These are phyloP conservation scores for Globisporangium cylindrosporum DNA, from an alignment of 352 stramenopile species.

Conservation along the genomic window DNA sequence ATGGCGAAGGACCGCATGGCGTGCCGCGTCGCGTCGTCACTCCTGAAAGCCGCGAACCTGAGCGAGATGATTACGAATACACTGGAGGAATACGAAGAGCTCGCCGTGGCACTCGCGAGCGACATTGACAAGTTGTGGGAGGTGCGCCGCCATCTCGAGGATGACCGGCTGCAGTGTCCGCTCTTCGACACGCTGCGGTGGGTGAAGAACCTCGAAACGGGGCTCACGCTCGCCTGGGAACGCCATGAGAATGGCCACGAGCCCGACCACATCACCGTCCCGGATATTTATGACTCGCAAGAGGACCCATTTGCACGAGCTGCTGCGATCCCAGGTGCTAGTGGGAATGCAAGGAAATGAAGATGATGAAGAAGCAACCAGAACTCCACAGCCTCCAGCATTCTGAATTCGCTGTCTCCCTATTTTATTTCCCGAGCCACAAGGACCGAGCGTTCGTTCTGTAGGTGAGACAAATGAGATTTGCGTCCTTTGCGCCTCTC, in stretches of 20 bases:
- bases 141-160: constrained; percentile 67
- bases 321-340: neutral
- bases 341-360: neutral
- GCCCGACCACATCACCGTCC: constrained; percentile 79
- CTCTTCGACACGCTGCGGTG: constrained; percentile 83
- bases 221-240: constrained; percentile 67
- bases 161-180: constrained; percentile 56
- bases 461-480: neutral
- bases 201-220: constrained; percentile 85
- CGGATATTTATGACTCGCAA: constrained; percentile 62
- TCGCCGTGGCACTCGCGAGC: constrained; percentile 85
- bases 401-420: neutral
- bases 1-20: constrained; percentile 90
- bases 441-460: neutral
- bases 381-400: neutral
- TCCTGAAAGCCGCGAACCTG: constrained; percentile 81
- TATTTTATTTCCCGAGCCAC: neutral
- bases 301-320: neutral
- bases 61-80: constrained; percentile 72
- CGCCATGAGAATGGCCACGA: constrained; percentile 59
- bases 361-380: neutral
- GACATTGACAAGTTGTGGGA: constrained; percentile 84
- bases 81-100: constrained; percentile 89
- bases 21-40: constrained; percentile 82
- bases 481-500: neutral